Conservation (phyloP, 2,329 filamentous ascomycete genomes). For the Hypoxylon rubiginosum region DNA sequence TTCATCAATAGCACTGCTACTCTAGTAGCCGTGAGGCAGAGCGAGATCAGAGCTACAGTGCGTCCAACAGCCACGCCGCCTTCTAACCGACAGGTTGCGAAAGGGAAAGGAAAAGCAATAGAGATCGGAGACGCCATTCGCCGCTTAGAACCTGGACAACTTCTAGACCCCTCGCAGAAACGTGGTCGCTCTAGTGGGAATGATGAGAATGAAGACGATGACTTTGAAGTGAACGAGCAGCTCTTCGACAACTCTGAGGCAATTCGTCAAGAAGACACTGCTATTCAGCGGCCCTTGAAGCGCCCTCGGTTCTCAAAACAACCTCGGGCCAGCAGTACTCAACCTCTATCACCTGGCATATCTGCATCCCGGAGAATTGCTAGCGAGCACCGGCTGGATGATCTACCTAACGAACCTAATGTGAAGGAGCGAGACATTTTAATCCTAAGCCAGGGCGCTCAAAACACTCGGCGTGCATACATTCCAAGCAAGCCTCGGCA, state of each 20-base stretch:
- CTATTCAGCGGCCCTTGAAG: slow-evolving; percentile 22
- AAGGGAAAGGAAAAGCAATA: slow-evolving; percentile 27
- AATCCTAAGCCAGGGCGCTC: slow-evolving; percentile 41
- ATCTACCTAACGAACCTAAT: slow-evolving; percentile 17
- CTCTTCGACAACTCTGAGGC: slow-evolving; percentile 39
- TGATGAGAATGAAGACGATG: slow-evolving; percentile 23
- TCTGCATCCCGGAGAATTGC: not conserved
- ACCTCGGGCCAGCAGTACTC: not conserved
- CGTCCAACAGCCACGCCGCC: slow-evolving; percentile 8
- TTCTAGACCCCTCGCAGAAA: slow-evolving; percentile 33
- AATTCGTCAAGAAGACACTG: slow-evolving; percentile 11
- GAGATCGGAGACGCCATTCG: slow-evolving; percentile 43
- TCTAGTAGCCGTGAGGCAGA: slow-evolving; percentile 43
- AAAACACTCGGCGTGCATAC: slow-evolving; percentile 34
- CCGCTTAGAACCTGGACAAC: slow-evolving; percentile 34
- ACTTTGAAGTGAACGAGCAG: slow-evolving; percentile 46
- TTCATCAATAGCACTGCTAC: slow-evolving; percentile 42
- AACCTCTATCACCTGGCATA: slow-evolving; percentile 1
- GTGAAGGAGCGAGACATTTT: slow-evolving; percentile 36
- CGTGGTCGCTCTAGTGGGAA: slow-evolving; percentile 11
- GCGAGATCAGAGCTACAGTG: slow-evolving; percentile 23
- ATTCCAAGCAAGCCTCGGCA: slow-evolving; percentile 44
- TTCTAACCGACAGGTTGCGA: slow-evolving; percentile 31
- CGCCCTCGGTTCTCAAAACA: slow-evolving; percentile 34
- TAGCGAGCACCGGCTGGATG: slow-evolving; percentile 15